A percentile compares a stretch with the other conserved stretches of the same genome.
Conservation (phyloP, 1,139 yeast genomes). For the Debaryomycetaceae sp. region DNA sequence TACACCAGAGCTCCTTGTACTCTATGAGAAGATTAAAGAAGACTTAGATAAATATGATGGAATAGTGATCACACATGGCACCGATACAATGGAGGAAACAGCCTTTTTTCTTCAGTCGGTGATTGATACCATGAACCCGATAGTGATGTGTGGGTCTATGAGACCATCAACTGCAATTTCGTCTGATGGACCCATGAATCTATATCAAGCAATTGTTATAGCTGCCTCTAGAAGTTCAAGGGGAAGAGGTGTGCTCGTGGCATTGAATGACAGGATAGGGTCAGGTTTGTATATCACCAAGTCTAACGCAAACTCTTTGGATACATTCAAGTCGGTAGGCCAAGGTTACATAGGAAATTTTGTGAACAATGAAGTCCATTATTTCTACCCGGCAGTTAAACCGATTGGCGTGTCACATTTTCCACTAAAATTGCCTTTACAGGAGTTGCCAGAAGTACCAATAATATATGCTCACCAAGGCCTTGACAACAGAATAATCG, state of each 20-base stretch:
- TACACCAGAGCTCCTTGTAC: constrained; percentile 30
- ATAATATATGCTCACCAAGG: constrained; percentile 63
- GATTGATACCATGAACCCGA: constrained; percentile 53
- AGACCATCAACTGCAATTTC: constrained; percentile 68
- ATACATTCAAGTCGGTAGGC: constrained; percentile 64
- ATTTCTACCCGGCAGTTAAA: constrained; percentile 59
- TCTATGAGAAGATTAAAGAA: constrained; percentile 40
- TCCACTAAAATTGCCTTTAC: constrained; percentile 14
- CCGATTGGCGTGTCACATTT: constrained; percentile 52
- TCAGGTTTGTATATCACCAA: constrained; percentile 70
- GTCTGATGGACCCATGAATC: constrained; percentile 71
- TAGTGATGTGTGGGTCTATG: constrained; percentile 71
- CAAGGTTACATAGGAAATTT: constrained; percentile 71
- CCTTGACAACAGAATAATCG: constrained; percentile 46
- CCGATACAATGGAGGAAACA: constrained; percentile 71
- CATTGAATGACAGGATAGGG: constrained; percentile 64
- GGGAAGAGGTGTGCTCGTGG: constrained; percentile 61
- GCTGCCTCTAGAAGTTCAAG: constrained; percentile 51
- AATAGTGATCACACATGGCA: constrained; percentile 69
- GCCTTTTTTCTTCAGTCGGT: constrained; percentile 65
- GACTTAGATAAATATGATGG: constrained; percentile 49
- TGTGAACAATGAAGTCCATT: constrained; percentile 63
- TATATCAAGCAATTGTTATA: constrained; percentile 66
- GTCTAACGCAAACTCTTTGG: constrained; percentile 65
- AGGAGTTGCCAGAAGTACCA: constrained; percentile 42